Evolutionary conservation across 2,329 filamentous ascomycete species (phyloP), one percentile per base, ranked within the genome.

Genomic region (Bipolaris bicolor): DNA sequence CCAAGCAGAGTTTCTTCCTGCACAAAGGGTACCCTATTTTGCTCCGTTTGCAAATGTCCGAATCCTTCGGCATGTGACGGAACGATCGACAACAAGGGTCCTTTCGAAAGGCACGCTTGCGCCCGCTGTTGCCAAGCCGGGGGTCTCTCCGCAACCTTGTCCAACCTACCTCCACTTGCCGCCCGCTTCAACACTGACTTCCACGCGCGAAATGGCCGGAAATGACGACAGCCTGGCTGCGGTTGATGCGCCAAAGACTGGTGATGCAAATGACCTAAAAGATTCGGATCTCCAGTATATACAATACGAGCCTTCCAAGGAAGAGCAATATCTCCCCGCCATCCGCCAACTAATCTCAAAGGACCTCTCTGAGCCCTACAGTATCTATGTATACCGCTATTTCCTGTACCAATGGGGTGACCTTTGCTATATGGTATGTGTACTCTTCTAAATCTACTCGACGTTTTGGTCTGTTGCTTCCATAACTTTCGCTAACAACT

Each of bases 301-400:
- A 58, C 84, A 84, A 67, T 90, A 89, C 72, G 81, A 86, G 60
- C 76, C 77, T 52, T 73, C 81, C 48, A 84, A 86, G 63, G 87
- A 89, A 71, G 82, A 84, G 50, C 78, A 81, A 54, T 88, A 95
- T 74, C 87, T 99, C 40, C 88, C 92, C 34, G 88, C 92, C 40
- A 97, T 99, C 77, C 88, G 94, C 53, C 88, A 93, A 55, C 81
- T 99, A 72, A 99, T 99, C 71, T 95, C 93, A 43, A 96, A 94
- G 71, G 95, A 98, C 74, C 84, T 99, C 48, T 98, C 94, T 67
- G 95, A 99, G 77, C 95, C 95, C 1, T 99, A 99, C 77, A 98
- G 94, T 79, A 98, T 99, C 75, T 99, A 99, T 80, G 95, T 99
- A 57, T 99, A 98, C 77, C 88, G 95, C 31, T 99, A 99, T 77